Percentiles rank a stretch among this genome's conserved stretches.
Conservation (phyloP, 2,329 filamentous ascomycete genomes). For the Talaromyces marneffei region DNA sequence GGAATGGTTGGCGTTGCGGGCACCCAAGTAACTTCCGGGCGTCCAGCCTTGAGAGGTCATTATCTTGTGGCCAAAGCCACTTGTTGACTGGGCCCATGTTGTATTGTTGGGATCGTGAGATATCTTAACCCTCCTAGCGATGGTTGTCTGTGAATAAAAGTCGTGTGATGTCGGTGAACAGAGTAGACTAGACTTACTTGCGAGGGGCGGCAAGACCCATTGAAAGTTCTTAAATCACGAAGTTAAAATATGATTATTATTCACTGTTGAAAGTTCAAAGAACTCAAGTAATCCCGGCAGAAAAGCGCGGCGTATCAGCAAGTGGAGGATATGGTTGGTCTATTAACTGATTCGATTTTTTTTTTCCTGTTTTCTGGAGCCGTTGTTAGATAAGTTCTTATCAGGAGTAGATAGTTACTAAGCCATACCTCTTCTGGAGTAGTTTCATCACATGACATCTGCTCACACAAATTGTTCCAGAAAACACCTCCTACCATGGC, state of each 20-base stretch:
- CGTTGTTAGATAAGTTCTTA: background rate
- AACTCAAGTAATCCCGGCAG: background rate
- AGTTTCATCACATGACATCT: background rate
- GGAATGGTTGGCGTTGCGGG: constrained; percentile 66
- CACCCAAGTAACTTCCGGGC: constrained; percentile 76
- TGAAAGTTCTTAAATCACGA: constrained; percentile 11
- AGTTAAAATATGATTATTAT: background rate
- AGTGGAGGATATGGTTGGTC: background rate
- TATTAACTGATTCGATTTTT: background rate
- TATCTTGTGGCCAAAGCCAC: constrained; percentile 82
- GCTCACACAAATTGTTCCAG: background rate
- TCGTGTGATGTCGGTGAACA: background rate
- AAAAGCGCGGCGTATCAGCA: background rate
- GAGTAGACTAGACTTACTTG: constrained; percentile 48
- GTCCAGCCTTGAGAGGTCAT: constrained; percentile 85
- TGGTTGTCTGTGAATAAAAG: background rate
- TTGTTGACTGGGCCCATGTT: constrained; percentile 77
- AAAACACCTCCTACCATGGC: background rate
- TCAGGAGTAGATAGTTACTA: background rate
- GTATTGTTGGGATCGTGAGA: constrained; percentile 93
- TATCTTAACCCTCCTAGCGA: constrained; percentile 60
- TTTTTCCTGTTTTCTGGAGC: background rate
- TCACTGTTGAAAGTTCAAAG: background rate
- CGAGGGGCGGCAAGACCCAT: constrained; percentile 67
- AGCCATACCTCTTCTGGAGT: background rate